A percentile compares a stretch with the other conserved stretches of the same genome.
These are phyloP conservation scores for Tephrocybe sp. DNA, from an alignment of 768 basidiomycete genomes.

Conservation along the genomic window DNA sequence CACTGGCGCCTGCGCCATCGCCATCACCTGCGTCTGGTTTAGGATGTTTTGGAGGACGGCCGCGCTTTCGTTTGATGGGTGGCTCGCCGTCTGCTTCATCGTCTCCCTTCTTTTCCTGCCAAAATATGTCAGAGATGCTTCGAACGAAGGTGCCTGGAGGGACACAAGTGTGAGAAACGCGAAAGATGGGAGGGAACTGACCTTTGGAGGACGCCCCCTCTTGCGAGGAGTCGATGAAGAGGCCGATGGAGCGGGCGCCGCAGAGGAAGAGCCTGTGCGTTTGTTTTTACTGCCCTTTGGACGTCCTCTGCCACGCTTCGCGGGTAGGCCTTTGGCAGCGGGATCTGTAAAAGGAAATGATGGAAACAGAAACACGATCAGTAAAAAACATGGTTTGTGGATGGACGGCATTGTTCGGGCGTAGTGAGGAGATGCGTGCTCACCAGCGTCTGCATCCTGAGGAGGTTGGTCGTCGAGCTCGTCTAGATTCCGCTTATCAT, in stretches of 20 bases:
- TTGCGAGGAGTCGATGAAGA: conserved; percentile 42
- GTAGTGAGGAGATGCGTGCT: conserved; percentile 19
- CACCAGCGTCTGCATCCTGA: conserved; percentile 39
- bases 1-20: conserved; percentile 32
- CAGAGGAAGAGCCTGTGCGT: conserved; percentile 32
- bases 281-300: conserved; percentile 87
- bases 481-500: conserved; percentile 55
- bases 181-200: conserved; percentile 23
- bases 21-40: conserved; percentile 43
- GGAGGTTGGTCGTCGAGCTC: conserved; percentile 50
- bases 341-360: conserved; percentile 30
- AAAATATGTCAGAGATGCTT: conserved; percentile 18
- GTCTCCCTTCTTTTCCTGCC: conserved; percentile 40
- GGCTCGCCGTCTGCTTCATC: conserved; percentile 45
- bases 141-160: conserved; percentile 7
- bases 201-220: conserved; percentile 70
- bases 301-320: conserved; percentile 82
- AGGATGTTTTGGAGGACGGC: conserved; percentile 70
- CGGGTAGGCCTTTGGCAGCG: conserved; percentile 35
- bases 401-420: not conserved
- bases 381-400: conserved; percentile 12
- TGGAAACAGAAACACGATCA: conserved; percentile 22
- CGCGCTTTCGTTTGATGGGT: conserved; percentile 63
- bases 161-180: conserved; percentile 16
- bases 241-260: conserved; percentile 31